Evolutionary conservation across 148 eudicot species (phyloP).

Genomic region (Chenopodium album): DNA sequence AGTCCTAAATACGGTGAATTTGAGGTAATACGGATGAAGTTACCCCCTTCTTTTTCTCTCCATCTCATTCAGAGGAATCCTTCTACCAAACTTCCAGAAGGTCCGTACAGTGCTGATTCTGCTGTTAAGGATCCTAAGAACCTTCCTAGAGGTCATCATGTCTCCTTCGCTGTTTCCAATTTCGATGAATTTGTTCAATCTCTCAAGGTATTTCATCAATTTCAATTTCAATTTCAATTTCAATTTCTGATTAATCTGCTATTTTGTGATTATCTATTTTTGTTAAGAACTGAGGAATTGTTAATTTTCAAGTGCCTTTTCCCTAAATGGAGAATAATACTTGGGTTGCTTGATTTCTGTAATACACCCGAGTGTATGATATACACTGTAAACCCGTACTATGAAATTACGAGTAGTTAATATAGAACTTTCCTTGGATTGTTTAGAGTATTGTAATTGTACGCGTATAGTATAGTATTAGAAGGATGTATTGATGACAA

Average conservation of each 20-base stretch:
- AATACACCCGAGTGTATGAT: too few species aligned
- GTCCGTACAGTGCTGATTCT: conserved; percentile 59
- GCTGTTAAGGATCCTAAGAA: conserved; percentile 51
- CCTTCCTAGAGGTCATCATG: conserved; percentile 76
- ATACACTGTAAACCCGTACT: too few species aligned
- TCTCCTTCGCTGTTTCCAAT: conserved; percentile 62
- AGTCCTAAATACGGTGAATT: conserved; percentile 61
- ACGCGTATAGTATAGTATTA: too few species aligned
- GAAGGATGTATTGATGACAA: background rate
- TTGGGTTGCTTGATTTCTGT: too few species aligned
- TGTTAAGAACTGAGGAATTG: too few species aligned
- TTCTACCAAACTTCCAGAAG: conserved; percentile 57
- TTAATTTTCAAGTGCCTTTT: too few species aligned
- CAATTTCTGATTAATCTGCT: background rate
- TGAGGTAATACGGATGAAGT: conserved; percentile 69
- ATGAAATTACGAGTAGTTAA: too few species aligned
- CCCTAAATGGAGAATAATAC: too few species aligned
- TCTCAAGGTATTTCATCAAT: conserved; percentile 52
- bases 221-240: too few species aligned
- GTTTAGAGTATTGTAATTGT: too few species aligned
- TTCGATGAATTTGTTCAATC: conserved; percentile 63
- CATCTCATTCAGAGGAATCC: conserved; percentile 88
- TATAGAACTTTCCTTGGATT: too few species aligned
- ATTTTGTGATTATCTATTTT: background rate
- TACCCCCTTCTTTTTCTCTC: conserved; percentile 55